Percentiles rank a stretch among this genome's conserved stretches.
These are phyloP conservation scores for Eustoma russellianum DNA, from an alignment of 257 asterid species.

Conservation along the genomic window DNA sequence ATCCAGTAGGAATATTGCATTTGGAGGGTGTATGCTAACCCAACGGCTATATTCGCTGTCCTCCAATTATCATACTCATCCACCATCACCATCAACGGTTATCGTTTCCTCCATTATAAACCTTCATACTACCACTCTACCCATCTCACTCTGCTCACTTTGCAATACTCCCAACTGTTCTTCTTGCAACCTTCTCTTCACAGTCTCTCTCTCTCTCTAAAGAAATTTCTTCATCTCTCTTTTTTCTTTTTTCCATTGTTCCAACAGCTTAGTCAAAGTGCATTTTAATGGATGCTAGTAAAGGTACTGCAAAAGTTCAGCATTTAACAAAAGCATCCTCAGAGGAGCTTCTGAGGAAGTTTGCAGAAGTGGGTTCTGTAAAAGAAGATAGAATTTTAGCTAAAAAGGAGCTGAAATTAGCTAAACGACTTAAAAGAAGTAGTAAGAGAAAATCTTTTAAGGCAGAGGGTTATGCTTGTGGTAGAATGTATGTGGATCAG, in stretches of 20 bases:
- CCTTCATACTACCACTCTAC: slow-evolving; percentile 5
- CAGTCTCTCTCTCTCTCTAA: background rate
- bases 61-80: slow-evolving; percentile 15
- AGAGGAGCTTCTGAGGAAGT: slow-evolving; percentile 70
- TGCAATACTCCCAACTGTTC: background rate
- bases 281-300: slow-evolving; percentile 26
- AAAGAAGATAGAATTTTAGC: slow-evolving; percentile 17
- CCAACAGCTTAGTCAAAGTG: background rate
- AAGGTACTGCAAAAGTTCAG: slow-evolving; percentile 35
- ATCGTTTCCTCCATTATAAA: background rate
- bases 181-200: slow-evolving; percentile 8
- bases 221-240: background rate
- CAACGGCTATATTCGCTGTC: slow-evolving; percentile 51
- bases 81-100: slow-evolving; percentile 39
- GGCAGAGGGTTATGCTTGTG: slow-evolving; percentile 2
- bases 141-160: slow-evolving; percentile 1
- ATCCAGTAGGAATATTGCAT: too few species aligned
- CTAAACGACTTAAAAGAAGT: slow-evolving; percentile 37
- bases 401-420: slow-evolving; percentile 36
- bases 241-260: background rate
- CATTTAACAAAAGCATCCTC: slow-evolving; percentile 73
- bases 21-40: background rate
- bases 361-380: slow-evolving; percentile 55
- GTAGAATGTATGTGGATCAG: slow-evolving; percentile 17
- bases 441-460: background rate